Evolutionary conservation across 768 basidiomycete genomes (phyloP), one percentile per base, ranked within the genome.

Genomic region (Tricholoma terreum): DNA sequence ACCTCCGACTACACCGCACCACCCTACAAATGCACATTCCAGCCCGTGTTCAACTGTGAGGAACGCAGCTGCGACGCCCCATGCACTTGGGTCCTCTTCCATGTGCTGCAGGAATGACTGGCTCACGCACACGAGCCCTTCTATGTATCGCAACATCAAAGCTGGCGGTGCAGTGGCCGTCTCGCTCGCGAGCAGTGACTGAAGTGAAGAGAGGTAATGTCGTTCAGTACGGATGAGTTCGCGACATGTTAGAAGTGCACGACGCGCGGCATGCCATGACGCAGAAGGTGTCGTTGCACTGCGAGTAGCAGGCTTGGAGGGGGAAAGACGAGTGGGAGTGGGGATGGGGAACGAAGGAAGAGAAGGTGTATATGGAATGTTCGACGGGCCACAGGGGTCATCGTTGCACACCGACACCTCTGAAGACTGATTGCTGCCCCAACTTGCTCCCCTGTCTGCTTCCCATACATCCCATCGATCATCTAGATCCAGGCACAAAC

Each of bases 51-150:
- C 79, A 40, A 68, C 74, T 0, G 71, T 68, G 22, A 84, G 69
- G 57, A 84, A 82, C 1, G 83, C 80, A 7, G 71, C 67, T 24
- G 80, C 77, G 21, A 83, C 76, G 21, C 83, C 83, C 74, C 76
- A 79, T 2, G 78, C 79, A 17, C 80, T 81, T 2, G 81, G 80
- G 43, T 84, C 82, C 24, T 59, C 61, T 30, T 62, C 58, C 52
- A 80, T 72, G 9, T 65, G 65, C 49, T 63, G 64, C 7, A 79
- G 60, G 48, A 84, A 67, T 17, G 66, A 64, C 46, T 77, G 73
- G 8, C 79, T 80, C 3, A 71, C 78, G 6, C 61, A 54, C 34
- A 80, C 61, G 3, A 83, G 75, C 4, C 68, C 73, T 12, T 72
- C 76, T 8, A 80, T 65, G 56, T 81, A 74, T 15, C 71, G 57